Evolutionary conservation across 257 asterid genomes (phyloP).

Genomic region (Ballota nigra): DNA sequence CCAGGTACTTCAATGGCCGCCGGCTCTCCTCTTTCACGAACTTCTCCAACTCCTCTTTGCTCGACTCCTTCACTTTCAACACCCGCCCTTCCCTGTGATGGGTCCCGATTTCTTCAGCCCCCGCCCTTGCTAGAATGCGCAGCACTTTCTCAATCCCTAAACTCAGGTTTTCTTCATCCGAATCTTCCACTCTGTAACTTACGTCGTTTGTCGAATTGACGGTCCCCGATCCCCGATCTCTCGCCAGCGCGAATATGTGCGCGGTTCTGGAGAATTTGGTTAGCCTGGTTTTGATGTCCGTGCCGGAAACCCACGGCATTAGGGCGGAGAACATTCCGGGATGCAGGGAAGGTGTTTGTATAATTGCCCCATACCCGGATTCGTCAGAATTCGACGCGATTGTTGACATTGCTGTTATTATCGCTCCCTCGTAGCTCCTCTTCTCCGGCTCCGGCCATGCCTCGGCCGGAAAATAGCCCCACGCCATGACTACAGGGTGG

Average conservation of each 20-base stretch:
- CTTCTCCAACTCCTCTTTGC: slow-evolving; percentile 44
- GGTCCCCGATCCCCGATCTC: slow-evolving; percentile 68
- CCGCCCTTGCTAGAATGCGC: slow-evolving; percentile 68
- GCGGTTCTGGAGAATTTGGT: slow-evolving; percentile 66
- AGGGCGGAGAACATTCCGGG: slow-evolving; percentile 75
- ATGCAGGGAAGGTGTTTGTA: slow-evolving; percentile 80
- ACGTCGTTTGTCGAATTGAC: slow-evolving; percentile 35
- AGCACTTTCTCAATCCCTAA: slow-evolving; percentile 58
- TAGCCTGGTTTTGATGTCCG: slow-evolving; percentile 55
- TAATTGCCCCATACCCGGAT: slow-evolving; percentile 59
- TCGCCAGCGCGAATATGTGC: slow-evolving; percentile 54
- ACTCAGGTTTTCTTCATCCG: slow-evolving; percentile 47
- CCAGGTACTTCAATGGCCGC: slow-evolving; percentile 42
- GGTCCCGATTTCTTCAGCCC: slow-evolving; percentile 89
- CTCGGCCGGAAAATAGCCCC: slow-evolving; percentile 76
- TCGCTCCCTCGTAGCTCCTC: slow-evolving; percentile 67
- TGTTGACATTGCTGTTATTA: slow-evolving; percentile 80
- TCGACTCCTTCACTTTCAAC: slow-evolving; percentile 50
- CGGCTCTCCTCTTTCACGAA: slow-evolving; percentile 62
- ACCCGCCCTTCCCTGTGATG: slow-evolving; percentile 50
- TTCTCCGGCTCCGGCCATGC: slow-evolving; percentile 59
- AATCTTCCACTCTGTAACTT: slow-evolving; percentile 43
- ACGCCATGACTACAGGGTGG: slow-evolving; percentile 71
- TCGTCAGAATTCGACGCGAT: slow-evolving; percentile 34
- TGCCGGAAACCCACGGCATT: slow-evolving; percentile 76